A percentile compares a stretch with the other conserved stretches of the same genome.
These are phyloP conservation scores for Rubroboletus satanas DNA, from an alignment of 768 basidiomycete genomes.

Conservation along the genomic window DNA sequence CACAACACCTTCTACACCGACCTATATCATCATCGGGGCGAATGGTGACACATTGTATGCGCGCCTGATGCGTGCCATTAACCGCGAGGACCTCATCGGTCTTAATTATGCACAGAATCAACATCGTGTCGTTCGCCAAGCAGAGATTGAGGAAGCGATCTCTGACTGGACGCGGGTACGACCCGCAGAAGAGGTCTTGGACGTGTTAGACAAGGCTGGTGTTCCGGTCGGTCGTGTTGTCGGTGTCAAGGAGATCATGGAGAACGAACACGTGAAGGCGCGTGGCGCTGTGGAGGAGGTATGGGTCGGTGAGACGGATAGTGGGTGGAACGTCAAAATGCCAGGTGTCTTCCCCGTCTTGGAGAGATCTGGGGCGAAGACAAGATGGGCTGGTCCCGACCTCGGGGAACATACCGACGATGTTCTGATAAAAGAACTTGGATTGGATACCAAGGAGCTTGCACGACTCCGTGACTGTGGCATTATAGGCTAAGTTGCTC, in stretches of 20 bases:
- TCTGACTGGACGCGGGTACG: conserved; percentile 52
- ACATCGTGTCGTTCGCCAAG: conserved; percentile 40
- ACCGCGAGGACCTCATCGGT: conserved; percentile 56
- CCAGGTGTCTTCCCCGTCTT: conserved; percentile 59
- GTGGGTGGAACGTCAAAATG: conserved; percentile 66
- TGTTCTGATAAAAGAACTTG: conserved; percentile 43
- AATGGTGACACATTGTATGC: conserved; percentile 70
- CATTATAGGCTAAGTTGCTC: conserved; percentile 26
- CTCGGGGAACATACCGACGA: conserved; percentile 58
- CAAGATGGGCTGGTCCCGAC: conserved; percentile 67
- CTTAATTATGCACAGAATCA: conserved; percentile 44
- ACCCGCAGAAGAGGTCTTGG: conserved; percentile 51
- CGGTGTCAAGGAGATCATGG: conserved; percentile 59
- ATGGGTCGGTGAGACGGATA: conserved; percentile 39
- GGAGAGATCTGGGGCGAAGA: conserved; percentile 53
- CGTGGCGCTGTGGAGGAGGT: conserved; percentile 60
- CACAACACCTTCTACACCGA: conserved; percentile 37
- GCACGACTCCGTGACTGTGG: conserved; percentile 31
- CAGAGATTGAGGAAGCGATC: conserved; percentile 60
- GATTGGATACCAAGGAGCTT: conserved; percentile 37
- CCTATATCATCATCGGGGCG: conserved; percentile 67
- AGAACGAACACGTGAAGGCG: conserved; percentile 51
- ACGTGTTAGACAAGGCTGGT: conserved; percentile 45
- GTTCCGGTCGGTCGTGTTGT: conserved; percentile 65
- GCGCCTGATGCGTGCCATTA: conserved; percentile 60